Base-by-base conservation (phyloP, 2,329 filamentous ascomycete species). In the Cytospora chrysosperma region DNA sequence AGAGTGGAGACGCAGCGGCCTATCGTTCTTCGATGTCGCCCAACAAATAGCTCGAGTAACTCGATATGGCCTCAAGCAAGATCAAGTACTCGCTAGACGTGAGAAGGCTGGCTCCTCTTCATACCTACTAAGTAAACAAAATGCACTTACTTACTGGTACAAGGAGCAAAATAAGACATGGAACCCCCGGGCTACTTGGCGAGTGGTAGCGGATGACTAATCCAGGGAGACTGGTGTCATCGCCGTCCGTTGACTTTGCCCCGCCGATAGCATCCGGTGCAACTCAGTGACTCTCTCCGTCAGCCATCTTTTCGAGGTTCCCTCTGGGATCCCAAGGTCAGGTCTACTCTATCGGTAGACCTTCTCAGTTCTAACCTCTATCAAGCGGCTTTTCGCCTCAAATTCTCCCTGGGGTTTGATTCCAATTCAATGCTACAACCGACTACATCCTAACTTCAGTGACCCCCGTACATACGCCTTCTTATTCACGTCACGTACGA, bases 331-430 rank as follows among this genome's bases (percentile, higher is more conserved):
- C 50, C 57, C 21, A 59, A 59, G 49, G 57, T 47, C 51, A 61
- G 59, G 59, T 61, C 59, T 61, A 56, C 58, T 61, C 21, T 32
- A 28, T 28, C 32, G 21, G 59, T 61, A 61, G 59, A 50, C 59
- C 59, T 55, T 61, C 51, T 61, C 40, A 43, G 13, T 37, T 37
- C 21, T 49, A 50, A 3, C 19, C 55, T 15, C 24, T 21, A 55
- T 37, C 59, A 50, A 55, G 21, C 52, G 40, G 43, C 43, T 47
- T 10, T 13, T 24, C n/a, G 43, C n/a, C n/a, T 47, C n/a, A 47
- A 47, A 3, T 49, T 21, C 30, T n/a, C 26, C n/a, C 54, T 55
- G 51, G 43, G 32, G 32, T 15, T 12, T 34, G 17, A 6, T 50
- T 12, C 19, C 34, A n/a, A 55, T 55, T 43, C 24, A n/a, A 55